Conservation (phyloP, 2,329 filamentous ascomycete species). For the Amauroascus niger region DNA sequence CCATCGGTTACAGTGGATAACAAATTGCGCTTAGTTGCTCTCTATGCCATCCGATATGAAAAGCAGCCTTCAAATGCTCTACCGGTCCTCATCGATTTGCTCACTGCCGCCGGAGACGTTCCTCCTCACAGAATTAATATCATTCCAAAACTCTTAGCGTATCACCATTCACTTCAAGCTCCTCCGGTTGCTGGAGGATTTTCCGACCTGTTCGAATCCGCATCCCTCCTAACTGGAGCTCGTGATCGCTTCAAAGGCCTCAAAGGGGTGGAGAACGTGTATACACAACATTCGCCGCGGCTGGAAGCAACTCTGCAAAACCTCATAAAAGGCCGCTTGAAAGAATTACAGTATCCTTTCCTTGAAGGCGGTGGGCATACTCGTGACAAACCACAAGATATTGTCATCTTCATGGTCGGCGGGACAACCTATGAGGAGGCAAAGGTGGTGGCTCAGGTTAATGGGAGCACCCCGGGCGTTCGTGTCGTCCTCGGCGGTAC, state of each 20-base stretch:
- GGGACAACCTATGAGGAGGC: constrained; percentile 95
- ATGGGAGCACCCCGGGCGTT: constrained; percentile 79
- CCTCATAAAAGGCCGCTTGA: constrained; percentile 80
- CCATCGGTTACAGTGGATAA: constrained; percentile 66
- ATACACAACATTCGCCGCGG: constrained; percentile 89
- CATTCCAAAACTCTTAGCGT: constrained; percentile 71
- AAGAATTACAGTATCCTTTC: constrained; percentile 84
- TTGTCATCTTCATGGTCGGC: constrained; percentile 88
- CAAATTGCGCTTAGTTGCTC: constrained; percentile 79
- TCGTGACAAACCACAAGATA: constrained; percentile 90
- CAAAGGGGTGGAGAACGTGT: constrained; percentile 97
- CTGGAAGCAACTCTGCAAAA: constrained; percentile 83
- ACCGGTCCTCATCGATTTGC: constrained; percentile 74
- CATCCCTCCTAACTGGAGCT: constrained; percentile 82
- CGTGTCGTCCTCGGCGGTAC: constrained; percentile 85
- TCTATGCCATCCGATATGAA: constrained; percentile 91
- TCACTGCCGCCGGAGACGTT: constrained; percentile 74
- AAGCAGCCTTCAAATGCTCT: constrained; percentile 76
- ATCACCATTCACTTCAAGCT: constrained; percentile 77
- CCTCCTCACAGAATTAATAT: constrained; percentile 65
- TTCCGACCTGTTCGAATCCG: constrained; percentile 82
- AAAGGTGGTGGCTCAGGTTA: constrained; percentile 89
- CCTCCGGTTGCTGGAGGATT: constrained; percentile 67
- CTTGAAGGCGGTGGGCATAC: constrained; percentile 79
- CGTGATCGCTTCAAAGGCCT: constrained; percentile 83